Percentiles rank a stretch among this genome's conserved stretches.
Evolutionary conservation across 441 rosid species (phyloP).

Genomic region (Euphorbia corollata): DNA sequence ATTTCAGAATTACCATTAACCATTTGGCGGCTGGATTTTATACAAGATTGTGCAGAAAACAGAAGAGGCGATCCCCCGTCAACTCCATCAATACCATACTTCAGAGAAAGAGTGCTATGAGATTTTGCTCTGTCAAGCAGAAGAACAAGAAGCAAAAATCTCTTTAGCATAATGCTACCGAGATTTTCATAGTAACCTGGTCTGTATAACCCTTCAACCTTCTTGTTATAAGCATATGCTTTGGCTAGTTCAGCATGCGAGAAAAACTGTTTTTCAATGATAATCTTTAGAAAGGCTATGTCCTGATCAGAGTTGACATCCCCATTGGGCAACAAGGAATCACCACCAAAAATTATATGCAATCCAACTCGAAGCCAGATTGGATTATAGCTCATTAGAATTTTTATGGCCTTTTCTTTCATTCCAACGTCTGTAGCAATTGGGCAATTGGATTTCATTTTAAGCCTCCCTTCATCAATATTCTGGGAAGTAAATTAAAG

Average conservation of each 20-base stretch:
- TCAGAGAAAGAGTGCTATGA: slow-evolving; percentile 58
- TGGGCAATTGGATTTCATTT: slow-evolving; percentile 78
- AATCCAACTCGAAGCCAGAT: slow-evolving; percentile 83
- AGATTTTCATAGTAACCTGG: slow-evolving; percentile 88
- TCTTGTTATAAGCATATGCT: slow-evolving; percentile 81
- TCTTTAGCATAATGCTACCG: slow-evolving; percentile 75
- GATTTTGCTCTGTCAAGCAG: slow-evolving; percentile 79
- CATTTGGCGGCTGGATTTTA: slow-evolving; percentile 75
- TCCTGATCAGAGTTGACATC: slow-evolving; percentile 49
- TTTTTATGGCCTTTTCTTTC: slow-evolving; percentile 61
- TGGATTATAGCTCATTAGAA: slow-evolving; percentile 64
- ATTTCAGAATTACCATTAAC: slow-evolving; percentile 49
- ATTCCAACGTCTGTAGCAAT: slow-evolving; percentile 81
- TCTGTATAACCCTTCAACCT: slow-evolving; percentile 80
- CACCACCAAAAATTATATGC: slow-evolving; percentile 71
- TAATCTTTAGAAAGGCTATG: slow-evolving; percentile 58
- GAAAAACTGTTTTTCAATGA: slow-evolving; percentile 70
- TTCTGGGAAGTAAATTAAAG: slow-evolving; percentile 37
- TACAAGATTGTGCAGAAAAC: slow-evolving; percentile 43
- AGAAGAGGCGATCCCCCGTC: slow-evolving; percentile 92
- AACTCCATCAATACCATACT: slow-evolving; percentile 82
- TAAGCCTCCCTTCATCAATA: slow-evolving; percentile 86
- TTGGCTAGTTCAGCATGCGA: slow-evolving; percentile 65
- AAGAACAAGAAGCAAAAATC: slow-evolving; percentile 72
- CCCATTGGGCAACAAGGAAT: slow-evolving; percentile 51